Percentiles rank a stretch among this genome's conserved stretches.
Conservation (phyloP, 2,329 filamentous ascomycete genomes). For the Pezicula rhizophila region DNA sequence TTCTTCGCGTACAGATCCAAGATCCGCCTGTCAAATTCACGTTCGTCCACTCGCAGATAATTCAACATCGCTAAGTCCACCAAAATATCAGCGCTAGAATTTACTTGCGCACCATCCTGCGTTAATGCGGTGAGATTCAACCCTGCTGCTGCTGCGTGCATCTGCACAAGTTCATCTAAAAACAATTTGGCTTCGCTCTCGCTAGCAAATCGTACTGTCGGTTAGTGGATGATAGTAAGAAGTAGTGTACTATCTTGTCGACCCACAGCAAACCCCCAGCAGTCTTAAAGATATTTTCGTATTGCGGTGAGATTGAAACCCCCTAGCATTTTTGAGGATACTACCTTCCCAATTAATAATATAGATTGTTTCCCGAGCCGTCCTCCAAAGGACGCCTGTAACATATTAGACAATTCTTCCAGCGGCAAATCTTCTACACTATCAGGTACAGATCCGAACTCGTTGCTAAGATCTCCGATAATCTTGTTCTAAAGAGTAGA, state of each 20-base stretch:
- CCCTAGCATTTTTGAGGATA: too few relatives aligned
- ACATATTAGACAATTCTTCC: too few relatives aligned
- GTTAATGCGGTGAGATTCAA: neutral
- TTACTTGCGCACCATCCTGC: neutral
- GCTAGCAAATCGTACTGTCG: neutral
- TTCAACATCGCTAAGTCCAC: neutral
- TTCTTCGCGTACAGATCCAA: neutral
- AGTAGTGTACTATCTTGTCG: neutral
- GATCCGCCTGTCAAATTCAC: neutral
- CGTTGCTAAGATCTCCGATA: too few relatives aligned
- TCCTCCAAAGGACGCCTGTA: too few relatives aligned
- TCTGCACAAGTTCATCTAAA: neutral
- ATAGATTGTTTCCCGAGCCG: too few relatives aligned
- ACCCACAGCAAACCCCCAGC: too few relatives aligned
- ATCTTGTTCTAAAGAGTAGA: too few relatives aligned
- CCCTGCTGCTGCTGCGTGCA: neutral
- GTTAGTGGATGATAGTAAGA: neutral
- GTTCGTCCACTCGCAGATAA: neutral
- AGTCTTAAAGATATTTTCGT: too few relatives aligned
- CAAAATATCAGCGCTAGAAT: neutral
- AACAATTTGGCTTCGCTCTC: neutral
- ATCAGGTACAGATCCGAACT: too few relatives aligned
- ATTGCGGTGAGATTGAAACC: too few relatives aligned
- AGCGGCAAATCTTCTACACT: too few relatives aligned
- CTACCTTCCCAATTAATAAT: too few relatives aligned